Percentiles rank a stretch among this genome's conserved stretches.
phyloP scores from a whole-genome alignment of 1,284 basidiomycete genomes.

The Erythrobasidium hasegawianum region DNA sequence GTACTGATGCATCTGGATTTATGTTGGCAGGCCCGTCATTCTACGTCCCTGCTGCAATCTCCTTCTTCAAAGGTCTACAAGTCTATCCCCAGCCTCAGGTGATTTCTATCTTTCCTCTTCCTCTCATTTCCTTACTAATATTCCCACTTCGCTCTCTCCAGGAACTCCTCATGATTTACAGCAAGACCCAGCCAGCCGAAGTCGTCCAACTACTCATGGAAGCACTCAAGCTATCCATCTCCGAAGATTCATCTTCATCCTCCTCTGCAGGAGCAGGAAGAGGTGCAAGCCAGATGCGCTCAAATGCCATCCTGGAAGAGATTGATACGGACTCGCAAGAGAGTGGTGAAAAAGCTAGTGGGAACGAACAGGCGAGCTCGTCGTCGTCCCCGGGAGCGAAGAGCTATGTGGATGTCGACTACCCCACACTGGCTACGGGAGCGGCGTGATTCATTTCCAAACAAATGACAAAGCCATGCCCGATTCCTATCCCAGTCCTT shows the following conservation, averaged over 20 bases:
- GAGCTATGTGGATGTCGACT: slow-evolving; percentile 31
- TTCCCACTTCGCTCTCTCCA: slow-evolving; percentile 16
- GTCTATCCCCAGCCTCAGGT: slow-evolving; percentile 66
- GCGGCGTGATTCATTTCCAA: slow-evolving; percentile 1
- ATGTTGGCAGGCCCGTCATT: slow-evolving; percentile 62
- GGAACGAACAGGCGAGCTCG: not conserved
- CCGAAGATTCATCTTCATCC: slow-evolving; percentile 9
- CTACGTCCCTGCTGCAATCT: slow-evolving; percentile 73
- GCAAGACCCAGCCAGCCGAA: slow-evolving; percentile 81
- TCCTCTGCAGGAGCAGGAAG: not conserved
- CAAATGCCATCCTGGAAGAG: not conserved
- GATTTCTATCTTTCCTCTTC: not conserved
- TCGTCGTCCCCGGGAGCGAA: slow-evolving; percentile 11
- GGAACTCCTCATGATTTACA: slow-evolving; percentile 60
- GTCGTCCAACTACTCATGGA: slow-evolving; percentile 89
- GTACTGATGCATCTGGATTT: not conserved
- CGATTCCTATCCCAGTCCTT: not conserved
- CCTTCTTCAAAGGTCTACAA: slow-evolving; percentile 88
- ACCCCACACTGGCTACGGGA: slow-evolving; percentile 4
- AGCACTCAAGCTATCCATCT: slow-evolving; percentile 30
- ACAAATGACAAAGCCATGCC: not conserved
- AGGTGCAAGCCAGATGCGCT: not conserved
- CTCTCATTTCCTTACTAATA: not conserved
- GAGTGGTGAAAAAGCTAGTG: not conserved
- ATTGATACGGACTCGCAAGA: slow-evolving; percentile 3